phyloP scores from a whole-genome alignment of 495 filamentous ascomycete genomes.

The Neurospora cerealis region DNA sequence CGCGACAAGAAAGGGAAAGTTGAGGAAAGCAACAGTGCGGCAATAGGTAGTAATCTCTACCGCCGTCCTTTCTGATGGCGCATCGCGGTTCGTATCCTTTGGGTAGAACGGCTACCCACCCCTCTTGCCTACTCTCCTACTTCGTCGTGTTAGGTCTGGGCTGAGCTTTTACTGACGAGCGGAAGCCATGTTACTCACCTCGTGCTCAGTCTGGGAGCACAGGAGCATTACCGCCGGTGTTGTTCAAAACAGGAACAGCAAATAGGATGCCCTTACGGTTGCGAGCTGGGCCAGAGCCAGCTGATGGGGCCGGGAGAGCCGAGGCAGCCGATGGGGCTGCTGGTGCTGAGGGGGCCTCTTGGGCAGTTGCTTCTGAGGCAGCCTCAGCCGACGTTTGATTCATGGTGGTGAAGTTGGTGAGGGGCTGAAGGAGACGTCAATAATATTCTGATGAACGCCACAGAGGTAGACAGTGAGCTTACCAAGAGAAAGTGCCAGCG shows the following conservation, averaged over 20 bases:
- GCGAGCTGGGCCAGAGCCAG: background rate
- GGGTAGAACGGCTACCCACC: slow-evolving; percentile 1
- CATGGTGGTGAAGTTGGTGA: background rate
- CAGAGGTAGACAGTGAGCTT: background rate
- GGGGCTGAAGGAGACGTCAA: background rate
- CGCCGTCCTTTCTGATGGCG: slow-evolving; percentile 12
- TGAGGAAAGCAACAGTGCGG: background rate
- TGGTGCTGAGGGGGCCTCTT: background rate
- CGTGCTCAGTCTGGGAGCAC: background rate
- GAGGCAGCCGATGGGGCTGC: background rate
- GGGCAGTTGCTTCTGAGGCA: background rate
- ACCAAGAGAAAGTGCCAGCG: background rate
- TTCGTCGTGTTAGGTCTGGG: background rate
- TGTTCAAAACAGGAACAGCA: background rate
- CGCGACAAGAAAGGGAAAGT: background rate
- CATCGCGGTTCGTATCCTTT: slow-evolving; percentile 21
- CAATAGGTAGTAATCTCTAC: slow-evolving; percentile 28
- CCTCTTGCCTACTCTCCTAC: background rate
- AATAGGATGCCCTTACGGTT: background rate
- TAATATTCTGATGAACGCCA: background rate
- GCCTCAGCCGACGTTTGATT: background rate
- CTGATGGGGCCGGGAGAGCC: background rate
- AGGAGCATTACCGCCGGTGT: background rate
- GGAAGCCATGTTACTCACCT: background rate
- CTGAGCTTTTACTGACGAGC: background rate